Evolutionary conservation across 805 yeast species (phyloP).

Genomic region (Yarrowia hollandica): DNA sequence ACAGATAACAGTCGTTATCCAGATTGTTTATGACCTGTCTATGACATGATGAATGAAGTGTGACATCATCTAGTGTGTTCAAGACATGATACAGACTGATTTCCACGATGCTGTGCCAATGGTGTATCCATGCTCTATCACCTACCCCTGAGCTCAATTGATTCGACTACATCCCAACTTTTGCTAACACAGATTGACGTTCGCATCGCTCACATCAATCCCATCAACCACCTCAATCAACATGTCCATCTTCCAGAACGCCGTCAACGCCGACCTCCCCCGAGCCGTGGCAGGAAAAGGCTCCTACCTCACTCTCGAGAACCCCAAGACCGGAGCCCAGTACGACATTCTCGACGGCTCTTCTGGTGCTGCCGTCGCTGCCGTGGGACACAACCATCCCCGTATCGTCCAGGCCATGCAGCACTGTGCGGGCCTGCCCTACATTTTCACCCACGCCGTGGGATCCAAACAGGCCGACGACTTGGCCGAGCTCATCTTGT

Average conservation of each 20-base stretch:
- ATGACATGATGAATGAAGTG: no score
- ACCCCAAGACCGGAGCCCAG: constrained; percentile 30
- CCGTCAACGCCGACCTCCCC: constrained; percentile 15
- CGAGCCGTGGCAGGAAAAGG: constrained; percentile 31
- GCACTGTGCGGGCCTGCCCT: constrained; percentile 27
- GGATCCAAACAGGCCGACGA: constrained; percentile 31
- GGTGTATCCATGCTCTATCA: no score
- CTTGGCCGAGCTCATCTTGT: constrained; percentile 28
- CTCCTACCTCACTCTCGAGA: constrained; percentile 30
- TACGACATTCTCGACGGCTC: constrained; percentile 30
- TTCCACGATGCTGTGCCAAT: no score
- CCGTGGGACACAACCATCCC: constrained; percentile 30
- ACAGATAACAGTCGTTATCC: no score
- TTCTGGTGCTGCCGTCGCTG: constrained; percentile 31
- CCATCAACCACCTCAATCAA: no score
- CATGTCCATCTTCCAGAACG: constrained; percentile 28
- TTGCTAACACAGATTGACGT: neutral
- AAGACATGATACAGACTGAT: no score
- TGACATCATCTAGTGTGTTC: no score
- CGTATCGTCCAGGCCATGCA: constrained; percentile 30
- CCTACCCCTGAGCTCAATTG: no score
- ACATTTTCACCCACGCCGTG: constrained; percentile 30
- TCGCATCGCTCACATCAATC: neutral
- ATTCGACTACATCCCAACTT: no score
- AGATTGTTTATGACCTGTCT: no score